Percentiles rank a stretch among this genome's conserved stretches.
Conservation (phyloP, 2,329 filamentous ascomycete genomes). For the Hymenoscyphus occultus region DNA sequence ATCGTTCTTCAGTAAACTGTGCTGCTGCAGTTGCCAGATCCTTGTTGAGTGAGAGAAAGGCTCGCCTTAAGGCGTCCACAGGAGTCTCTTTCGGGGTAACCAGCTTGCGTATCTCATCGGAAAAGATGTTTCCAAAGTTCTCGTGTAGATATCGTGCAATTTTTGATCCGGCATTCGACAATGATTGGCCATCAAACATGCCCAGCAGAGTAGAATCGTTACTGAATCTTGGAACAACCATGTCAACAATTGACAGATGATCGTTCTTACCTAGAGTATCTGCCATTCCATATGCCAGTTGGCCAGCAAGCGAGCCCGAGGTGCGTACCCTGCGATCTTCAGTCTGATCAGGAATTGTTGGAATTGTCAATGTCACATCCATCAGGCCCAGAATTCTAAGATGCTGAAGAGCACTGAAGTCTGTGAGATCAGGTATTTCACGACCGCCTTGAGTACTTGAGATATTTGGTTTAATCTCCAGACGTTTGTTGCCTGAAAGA, state of each 20-base stretch:
- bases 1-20: constrained; percentile 74
- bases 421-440: constrained; percentile 72
- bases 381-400: constrained; percentile 88
- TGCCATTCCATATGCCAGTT: constrained; percentile 94
- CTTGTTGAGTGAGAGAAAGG: constrained; percentile 89
- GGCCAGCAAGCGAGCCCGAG: constrained; percentile 89
- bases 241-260: constrained; percentile 90
- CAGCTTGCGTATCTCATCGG: constrained; percentile 73
- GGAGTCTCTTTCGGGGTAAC: constrained; percentile 68
- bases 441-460: constrained; percentile 63
- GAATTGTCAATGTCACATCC: constrained; percentile 94
- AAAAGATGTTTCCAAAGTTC: constrained; percentile 85
- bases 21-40: constrained; percentile 84
- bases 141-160: constrained; percentile 96
- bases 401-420: constrained; percentile 82
- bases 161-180: constrained; percentile 86
- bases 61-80: constrained; percentile 76
- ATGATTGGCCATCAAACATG: constrained; percentile 92
- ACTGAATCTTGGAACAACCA: constrained; percentile 89
- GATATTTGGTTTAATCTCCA: constrained; percentile 81
- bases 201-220: constrained; percentile 88
- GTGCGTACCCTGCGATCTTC: constrained; percentile 94
- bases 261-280: constrained; percentile 91
- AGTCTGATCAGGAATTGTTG: constrained; percentile 89
- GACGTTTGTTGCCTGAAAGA: constrained; percentile 89